Base-by-base conservation (phyloP, 2,329 filamentous ascomycete species). In the Fusarium nematophilum region DNA sequence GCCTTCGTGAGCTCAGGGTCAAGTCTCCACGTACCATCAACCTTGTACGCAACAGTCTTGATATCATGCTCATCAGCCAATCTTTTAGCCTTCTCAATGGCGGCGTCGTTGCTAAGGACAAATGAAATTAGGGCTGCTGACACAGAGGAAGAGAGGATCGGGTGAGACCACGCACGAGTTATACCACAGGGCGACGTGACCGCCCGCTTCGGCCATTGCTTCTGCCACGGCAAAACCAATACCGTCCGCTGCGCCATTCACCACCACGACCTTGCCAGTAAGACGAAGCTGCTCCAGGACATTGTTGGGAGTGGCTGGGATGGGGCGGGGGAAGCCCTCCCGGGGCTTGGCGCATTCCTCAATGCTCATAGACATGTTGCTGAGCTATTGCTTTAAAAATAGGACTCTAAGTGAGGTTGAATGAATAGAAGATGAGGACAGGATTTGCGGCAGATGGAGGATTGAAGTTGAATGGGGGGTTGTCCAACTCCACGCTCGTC, bases 231-330 rank as follows among this genome's bases (percentile, higher is more conserved):
- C 73, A 36, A 72, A 67, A 0, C 80, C 80, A 33, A 82, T 76
- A 0, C 80, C 80, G 33, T 80, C 79, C 0, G 78, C 74, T 1
- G 79, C 79, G 5, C 80, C 80, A 0, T 72, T 81, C 1, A 82
- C 69, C n/a, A 77, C 73, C 0, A 76, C 74, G 49, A 77, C 73
- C 51, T 74, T 81, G 8, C 73, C 78, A 5, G 65, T 71, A 64
- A 82, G 68, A 11, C 67, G 69, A 39, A 82, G 72, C 43, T 82
- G 80, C 36, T 81, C 73, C 2, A 81, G 44, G 2, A 81, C 80
- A 51, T 81, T 81, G 29, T 52, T 48, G 4, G 68, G 57, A 5
- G 62, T 68, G 31, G 59, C 38, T 3, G 67, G 67, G 42, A 69
- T 68, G 3, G 69, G 62, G 17, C 55, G 58, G 8, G 70, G 70